A percentile compares a stretch with the other conserved stretches of the same genome.
phyloP scores from a whole-genome alignment of 2,329 filamentous ascomycete species.

The Cadophora luteo-olivacea region DNA sequence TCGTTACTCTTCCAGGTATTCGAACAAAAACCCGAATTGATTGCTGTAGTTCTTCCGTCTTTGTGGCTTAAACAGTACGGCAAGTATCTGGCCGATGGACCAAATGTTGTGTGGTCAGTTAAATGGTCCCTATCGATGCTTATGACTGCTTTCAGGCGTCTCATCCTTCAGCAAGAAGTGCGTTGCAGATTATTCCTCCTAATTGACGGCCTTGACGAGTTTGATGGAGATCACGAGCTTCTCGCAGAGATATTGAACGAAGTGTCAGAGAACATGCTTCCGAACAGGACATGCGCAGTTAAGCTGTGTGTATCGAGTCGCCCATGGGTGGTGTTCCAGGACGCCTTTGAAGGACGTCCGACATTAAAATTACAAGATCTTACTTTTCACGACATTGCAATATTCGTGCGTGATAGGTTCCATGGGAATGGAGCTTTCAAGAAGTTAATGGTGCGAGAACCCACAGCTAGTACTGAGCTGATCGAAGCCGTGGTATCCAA shows the following conservation, averaged over 20 bases:
- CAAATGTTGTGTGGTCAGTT: background rate
- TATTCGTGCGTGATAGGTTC: slow-evolving; percentile 32
- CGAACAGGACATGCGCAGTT: background rate
- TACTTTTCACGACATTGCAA: slow-evolving; percentile 35
- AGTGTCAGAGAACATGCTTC: background rate
- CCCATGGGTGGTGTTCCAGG: slow-evolving; percentile 21
- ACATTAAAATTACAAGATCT: slow-evolving; percentile 35
- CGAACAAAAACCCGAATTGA: background rate
- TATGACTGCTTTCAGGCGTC: slow-evolving; percentile 20
- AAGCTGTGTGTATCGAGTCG: slow-evolving; percentile 17
- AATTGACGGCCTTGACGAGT: slow-evolving; percentile 33
- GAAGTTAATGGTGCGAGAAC: slow-evolving; percentile 1
- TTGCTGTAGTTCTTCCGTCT: slow-evolving; percentile 2
- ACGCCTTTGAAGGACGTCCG: slow-evolving; percentile 29
- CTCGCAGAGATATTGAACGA: slow-evolving; percentile 11
- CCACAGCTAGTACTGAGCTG: slow-evolving; percentile 5
- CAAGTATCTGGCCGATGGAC: background rate
- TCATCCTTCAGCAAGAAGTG: background rate
- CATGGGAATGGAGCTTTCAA: slow-evolving; percentile 25
- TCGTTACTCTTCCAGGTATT: slow-evolving; percentile 16
- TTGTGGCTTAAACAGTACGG: slow-evolving; percentile 8
- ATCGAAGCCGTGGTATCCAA: slow-evolving; percentile 23
- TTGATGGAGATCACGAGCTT: slow-evolving; percentile 25
- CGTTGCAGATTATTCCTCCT: slow-evolving; percentile 12
- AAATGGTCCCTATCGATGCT: slow-evolving; percentile 9